These are phyloP conservation scores for Rubroboletus satanas DNA, from an alignment of 768 basidiomycete species.

Conservation along the genomic window DNA sequence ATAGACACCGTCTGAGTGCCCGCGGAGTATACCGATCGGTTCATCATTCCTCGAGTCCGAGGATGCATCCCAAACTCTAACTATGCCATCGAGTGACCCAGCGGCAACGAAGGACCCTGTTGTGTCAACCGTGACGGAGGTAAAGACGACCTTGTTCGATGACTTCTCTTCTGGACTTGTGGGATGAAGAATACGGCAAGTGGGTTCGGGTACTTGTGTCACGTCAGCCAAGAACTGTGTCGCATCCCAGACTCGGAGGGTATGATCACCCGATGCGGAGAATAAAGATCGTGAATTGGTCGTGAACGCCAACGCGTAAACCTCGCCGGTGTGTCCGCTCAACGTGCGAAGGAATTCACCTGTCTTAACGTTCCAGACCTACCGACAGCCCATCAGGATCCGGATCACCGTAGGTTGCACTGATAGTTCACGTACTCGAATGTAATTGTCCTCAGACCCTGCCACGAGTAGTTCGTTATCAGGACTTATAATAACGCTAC, in stretches of 20 bases:
- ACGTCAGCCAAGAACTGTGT: conserved; percentile 21
- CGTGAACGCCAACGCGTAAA: conserved; percentile 37
- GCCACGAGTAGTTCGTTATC: conserved; percentile 30
- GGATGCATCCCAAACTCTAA: conserved; percentile 50
- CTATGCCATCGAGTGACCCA: conserved; percentile 48
- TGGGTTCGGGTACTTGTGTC: conserved; percentile 17
- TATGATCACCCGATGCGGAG: conserved; percentile 36
- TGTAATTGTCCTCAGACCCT: conserved; percentile 33
- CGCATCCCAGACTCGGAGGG: conserved; percentile 35
- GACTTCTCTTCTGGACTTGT: conserved; percentile 12
- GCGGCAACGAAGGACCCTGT: conserved; percentile 45
- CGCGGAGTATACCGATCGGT: conserved; percentile 23
- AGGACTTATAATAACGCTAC: conserved; percentile 32
- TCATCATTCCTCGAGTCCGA: conserved; percentile 30
- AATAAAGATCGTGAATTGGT: conserved; percentile 32
- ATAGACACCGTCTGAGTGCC: conserved; percentile 31
- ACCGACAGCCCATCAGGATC: conserved; percentile 1
- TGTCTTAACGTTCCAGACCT: conserved; percentile 29
- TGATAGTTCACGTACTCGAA: conserved; percentile 25
- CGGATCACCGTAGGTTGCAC: not conserved
- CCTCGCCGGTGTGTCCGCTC: conserved; percentile 31
- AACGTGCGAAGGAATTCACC: conserved; percentile 28
- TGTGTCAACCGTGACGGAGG: conserved; percentile 28
- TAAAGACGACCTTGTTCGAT: conserved; percentile 26
- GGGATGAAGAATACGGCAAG: conserved; percentile 20